Evolutionary conservation across 2,329 filamentous ascomycete genomes (phyloP).

Genomic region (Sporothrix sp.): DNA sequence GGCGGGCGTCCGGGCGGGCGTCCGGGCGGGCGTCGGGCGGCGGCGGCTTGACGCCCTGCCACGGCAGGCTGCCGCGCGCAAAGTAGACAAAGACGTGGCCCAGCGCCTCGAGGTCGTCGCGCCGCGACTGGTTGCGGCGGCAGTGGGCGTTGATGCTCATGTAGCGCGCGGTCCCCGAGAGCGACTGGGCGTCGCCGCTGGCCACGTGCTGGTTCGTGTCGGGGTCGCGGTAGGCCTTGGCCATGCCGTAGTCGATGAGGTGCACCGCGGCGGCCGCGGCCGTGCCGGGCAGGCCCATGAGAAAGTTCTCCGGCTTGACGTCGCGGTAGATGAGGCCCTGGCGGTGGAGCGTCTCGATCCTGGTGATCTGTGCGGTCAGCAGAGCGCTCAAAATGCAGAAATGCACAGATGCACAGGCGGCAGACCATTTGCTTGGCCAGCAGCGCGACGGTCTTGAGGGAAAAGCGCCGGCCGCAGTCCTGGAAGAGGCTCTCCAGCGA

Average conservation of each 20-base stretch:
- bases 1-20: too few relatives aligned
- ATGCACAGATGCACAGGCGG: not conserved
- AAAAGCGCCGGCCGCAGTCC: constrained; percentile 10
- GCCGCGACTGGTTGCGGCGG: constrained; percentile 85
- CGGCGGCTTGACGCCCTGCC: constrained; percentile 62
- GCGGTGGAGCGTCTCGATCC: constrained; percentile 88
- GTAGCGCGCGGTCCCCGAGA: constrained; percentile 93
- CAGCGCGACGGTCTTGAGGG: constrained; percentile 16
- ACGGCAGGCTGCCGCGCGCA: constrained; percentile 56
- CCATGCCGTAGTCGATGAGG: constrained; percentile 98
- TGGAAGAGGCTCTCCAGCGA: constrained; percentile 15
- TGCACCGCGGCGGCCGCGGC: constrained; percentile 93
- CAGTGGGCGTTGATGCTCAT: constrained; percentile 99
- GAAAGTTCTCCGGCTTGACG: constrained; percentile 98
- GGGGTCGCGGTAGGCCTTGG: constrained; percentile 94
- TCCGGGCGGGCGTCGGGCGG: constrained; percentile 94
- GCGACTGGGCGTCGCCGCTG: constrained; percentile 88
- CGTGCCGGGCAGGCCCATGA: constrained; percentile 81
- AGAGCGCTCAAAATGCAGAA: not conserved
- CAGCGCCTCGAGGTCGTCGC: constrained; percentile 88
- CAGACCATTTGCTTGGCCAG: constrained; percentile 18
- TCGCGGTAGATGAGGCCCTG: constrained; percentile 98
- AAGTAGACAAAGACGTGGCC: constrained; percentile 73
- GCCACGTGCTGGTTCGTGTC: constrained; percentile 99
- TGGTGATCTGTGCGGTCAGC: constrained; percentile 53